Conservation (phyloP, 1,284 basidiomycete genomes). For the Ustilago sp. region DNA sequence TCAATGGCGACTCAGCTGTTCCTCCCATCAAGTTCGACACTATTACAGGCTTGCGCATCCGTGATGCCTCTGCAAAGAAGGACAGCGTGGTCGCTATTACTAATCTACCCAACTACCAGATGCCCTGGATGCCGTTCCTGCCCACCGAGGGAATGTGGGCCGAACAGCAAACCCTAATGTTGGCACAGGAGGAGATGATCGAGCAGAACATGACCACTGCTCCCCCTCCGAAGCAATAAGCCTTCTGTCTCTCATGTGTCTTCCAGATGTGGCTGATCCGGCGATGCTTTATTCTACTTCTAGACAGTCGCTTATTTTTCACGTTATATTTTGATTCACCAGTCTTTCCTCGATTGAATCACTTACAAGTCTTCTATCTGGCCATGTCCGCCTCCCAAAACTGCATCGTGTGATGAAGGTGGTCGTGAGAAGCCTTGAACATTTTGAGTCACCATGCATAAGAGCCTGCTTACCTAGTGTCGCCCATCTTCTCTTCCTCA, state of each 20-base stretch:
- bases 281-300: neutral
- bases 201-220: conserved; percentile 26
- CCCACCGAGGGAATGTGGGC: conserved; percentile 46
- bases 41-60: conserved; percentile 37
- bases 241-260: neutral
- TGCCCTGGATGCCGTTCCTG: conserved; percentile 50
- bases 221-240: conserved; percentile 13
- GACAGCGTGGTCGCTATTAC: conserved; percentile 38
- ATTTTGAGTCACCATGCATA: neutral
- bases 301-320: neutral
- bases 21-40: conserved; percentile 47
- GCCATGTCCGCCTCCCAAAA: neutral
- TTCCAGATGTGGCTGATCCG: neutral
- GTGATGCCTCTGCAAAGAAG: conserved; percentile 13
- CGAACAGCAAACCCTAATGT: conserved; percentile 44
- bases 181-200: conserved; percentile 36
- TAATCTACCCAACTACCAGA: conserved; percentile 40
- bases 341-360: neutral
- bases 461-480: neutral
- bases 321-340: neutral
- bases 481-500: too few species aligned
- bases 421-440: neutral
- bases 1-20: conserved; percentile 41
- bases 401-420: neutral
- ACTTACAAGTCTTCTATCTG: neutral